A percentile compares a stretch with the other conserved stretches of the same genome.
These are phyloP conservation scores for Sugiyamaella chiloensis DNA, from an alignment of 805 yeast genomes.

Conservation along the genomic window DNA sequence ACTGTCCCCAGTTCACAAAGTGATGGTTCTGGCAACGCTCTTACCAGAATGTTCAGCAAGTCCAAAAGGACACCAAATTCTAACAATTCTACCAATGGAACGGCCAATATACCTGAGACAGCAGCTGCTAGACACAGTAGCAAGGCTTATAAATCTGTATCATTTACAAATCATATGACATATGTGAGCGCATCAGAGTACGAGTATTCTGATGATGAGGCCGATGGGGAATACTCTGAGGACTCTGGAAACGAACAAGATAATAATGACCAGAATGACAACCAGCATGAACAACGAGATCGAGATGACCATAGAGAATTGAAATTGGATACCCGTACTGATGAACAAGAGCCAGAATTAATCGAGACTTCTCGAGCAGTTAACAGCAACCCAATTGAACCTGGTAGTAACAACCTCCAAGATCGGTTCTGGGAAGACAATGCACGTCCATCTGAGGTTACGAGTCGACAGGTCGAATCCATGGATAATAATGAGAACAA, in stretches of 20 bases:
- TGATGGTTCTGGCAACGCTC: slow-evolving; percentile 4
- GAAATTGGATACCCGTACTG: not conserved
- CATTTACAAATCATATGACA: slow-evolving; percentile 19
- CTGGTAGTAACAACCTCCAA: not conserved
- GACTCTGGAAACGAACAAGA: slow-evolving; percentile 12
- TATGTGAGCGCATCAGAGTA: slow-evolving; percentile 30
- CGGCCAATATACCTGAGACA: not conserved
- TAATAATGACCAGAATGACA: slow-evolving; percentile 8
- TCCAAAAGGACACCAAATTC: slow-evolving; percentile 12
- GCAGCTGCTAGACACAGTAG: not conserved
- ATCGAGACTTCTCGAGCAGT: not conserved
- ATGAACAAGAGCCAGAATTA: not conserved
- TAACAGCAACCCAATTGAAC: not conserved
- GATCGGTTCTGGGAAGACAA: too few relatives aligned
- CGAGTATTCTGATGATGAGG: slow-evolving; percentile 27
- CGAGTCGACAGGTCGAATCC: not conserved
- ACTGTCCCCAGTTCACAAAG: not conserved
- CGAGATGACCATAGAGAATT: not conserved
- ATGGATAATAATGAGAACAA: too few relatives aligned
- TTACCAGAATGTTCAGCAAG: slow-evolving; percentile 18
- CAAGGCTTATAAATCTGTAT: slow-evolving; percentile 18
- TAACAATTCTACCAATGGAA: not conserved
- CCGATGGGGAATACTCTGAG: slow-evolving; percentile 21
- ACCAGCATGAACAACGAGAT: not conserved
- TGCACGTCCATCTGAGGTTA: too few relatives aligned